Conservation (phyloP, 306 rosid genomes). For the Sophora flavescens region DNA sequence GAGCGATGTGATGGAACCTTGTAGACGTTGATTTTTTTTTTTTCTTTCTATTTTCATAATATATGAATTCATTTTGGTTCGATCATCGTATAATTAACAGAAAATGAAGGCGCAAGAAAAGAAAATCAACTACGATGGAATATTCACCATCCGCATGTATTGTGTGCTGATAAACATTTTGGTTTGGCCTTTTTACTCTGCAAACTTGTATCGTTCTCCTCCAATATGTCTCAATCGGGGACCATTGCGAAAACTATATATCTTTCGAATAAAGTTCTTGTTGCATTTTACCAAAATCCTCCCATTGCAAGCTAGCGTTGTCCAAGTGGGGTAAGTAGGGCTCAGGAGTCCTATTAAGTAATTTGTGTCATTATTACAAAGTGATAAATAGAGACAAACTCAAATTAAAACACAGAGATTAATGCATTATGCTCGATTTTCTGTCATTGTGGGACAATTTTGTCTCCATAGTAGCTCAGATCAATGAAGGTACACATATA, state of each 20-base stretch:
- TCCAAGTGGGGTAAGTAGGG: slow-evolving; percentile 30
- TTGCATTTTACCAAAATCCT: not conserved
- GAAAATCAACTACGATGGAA: no score
- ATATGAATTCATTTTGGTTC: no score
- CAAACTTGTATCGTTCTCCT: not conserved
- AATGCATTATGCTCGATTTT: slow-evolving; percentile 36
- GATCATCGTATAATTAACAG: not conserved
- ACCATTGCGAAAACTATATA: slow-evolving; percentile 7
- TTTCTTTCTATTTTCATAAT: not conserved
- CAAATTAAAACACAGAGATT: not conserved
- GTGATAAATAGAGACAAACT: slow-evolving; percentile 7
- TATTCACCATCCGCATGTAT: no score
- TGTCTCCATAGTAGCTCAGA: slow-evolving; percentile 28
- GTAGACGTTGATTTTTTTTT: slow-evolving; percentile 39
- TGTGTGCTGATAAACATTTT: no score
- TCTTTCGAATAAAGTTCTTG: slow-evolving; percentile 5
- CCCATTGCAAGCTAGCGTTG: slow-evolving; percentile 11
- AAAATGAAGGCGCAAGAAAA: no score
- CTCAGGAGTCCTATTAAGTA: slow-evolving; percentile 3
- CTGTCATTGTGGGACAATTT: slow-evolving; percentile 40
- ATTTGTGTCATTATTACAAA: slow-evolving; percentile 35
- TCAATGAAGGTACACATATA: slow-evolving; percentile 8
- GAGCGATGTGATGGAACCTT: slow-evolving; percentile 64
- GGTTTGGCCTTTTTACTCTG: no score
- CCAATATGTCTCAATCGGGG: slow-evolving; percentile 1